Conservation (phyloP, 257 asterid species). For the Fraxinus quadrangulata region DNA sequence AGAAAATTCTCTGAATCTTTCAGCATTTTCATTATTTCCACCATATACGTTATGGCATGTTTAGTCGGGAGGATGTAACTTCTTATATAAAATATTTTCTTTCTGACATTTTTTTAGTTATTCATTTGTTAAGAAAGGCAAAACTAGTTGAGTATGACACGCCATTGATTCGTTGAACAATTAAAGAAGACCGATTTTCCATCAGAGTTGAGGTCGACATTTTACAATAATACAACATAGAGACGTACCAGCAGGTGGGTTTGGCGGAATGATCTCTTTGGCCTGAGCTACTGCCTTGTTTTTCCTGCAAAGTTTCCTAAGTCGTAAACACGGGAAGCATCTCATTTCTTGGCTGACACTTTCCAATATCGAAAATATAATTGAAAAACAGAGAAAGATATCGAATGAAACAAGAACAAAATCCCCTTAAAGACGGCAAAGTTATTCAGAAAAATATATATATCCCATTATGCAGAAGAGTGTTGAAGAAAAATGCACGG, state of each 20-base stretch:
- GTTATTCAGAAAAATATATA: not conserved
- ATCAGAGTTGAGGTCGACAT: no score
- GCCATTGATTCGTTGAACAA: no score
- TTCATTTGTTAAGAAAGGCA: no score
- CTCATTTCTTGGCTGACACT: slow-evolving; percentile 41
- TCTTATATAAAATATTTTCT: no score
- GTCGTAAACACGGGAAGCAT: slow-evolving; percentile 84
- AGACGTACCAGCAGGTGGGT: slow-evolving; percentile 35
- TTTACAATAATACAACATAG: no score
- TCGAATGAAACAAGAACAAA: slow-evolving; percentile 15
- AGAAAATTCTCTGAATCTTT: not conserved
- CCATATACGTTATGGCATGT: no score
- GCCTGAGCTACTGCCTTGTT: slow-evolving; percentile 49
- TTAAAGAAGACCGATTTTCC: no score
- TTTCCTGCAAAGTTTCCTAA: slow-evolving; percentile 29
- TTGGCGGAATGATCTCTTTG: slow-evolving; percentile 35
- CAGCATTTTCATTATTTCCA: no score
- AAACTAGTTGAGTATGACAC: no score
- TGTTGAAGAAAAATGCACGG: not conserved
- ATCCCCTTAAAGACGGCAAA: not conserved
- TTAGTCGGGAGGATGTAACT: no score
- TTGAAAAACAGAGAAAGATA: not conserved
- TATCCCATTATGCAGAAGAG: not conserved
- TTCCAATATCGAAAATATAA: slow-evolving; percentile 1
- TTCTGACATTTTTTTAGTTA: no score